Evolutionary conservation across 169 alveolate genomes (phyloP), one percentile per base, ranked within the genome.

Genomic region (Babesia bovis): DNA sequence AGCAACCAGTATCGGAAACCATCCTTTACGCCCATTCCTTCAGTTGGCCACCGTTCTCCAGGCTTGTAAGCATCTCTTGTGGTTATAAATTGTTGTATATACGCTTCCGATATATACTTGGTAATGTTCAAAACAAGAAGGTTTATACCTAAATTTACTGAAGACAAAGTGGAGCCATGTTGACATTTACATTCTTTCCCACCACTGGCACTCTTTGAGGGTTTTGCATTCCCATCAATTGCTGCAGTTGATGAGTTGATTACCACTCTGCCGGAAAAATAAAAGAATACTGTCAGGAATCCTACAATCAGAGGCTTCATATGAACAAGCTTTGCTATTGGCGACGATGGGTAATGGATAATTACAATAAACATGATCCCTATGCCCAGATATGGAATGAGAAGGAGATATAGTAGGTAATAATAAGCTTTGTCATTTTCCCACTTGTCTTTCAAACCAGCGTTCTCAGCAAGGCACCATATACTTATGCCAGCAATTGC

Each of bases 31-130:
- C 41, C 15, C 73, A 63, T 63, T 1, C 73, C 73, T 1, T 63
- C 60, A 12, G 73, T 63, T 23, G 73, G 73, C 73, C 73, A 63
- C 60, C 45, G 61, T 25, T 45, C 51, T 3, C 73, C 60, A 12
- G 5, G 4, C n/a, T 40, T 36, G 60, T 2, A 40, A 25, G 6
- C 21, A 4, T 17, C 17, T 60, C 60, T 63, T 6, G 50, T 2
- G 7, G 6, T 21, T 3, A 52, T 23, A 50, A 42, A 63, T 10
- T 63, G 44, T 28, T 63, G 50, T 7, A 63, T 63, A 13, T 63
- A 63, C 4, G 60, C 73, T 30, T 63, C 73, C 35, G 73, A 63
- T 21, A 63, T 45, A 32, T 63, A 63, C 60, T 63, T 63, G 35
- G 19, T 3, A 17, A 49, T 19, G 60, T 21, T 63, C 45, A 63